These are phyloP conservation scores for Ceratocystiopsis sp. DNA, from an alignment of 2,329 filamentous ascomycete genomes.

Conservation along the genomic window DNA sequence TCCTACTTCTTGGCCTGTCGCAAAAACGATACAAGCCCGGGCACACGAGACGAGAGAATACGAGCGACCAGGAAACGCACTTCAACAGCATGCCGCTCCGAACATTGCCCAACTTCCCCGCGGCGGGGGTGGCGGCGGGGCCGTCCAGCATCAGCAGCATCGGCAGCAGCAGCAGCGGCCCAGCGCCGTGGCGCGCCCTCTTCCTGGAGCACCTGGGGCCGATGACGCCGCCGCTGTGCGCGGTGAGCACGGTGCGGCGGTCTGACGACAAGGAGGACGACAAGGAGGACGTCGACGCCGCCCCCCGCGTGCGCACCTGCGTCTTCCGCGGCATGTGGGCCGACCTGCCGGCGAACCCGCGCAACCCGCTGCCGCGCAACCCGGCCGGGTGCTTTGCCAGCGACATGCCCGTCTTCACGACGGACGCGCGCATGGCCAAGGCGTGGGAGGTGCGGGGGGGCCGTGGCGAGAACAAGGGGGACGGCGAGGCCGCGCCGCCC, in stretches of 20 bases:
- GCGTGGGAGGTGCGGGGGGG: constrained; percentile 44
- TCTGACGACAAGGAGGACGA: constrained; percentile 12
- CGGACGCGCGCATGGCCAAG: constrained; percentile 79
- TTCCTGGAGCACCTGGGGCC: constrained; percentile 33
- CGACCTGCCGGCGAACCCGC: constrained; percentile 50
- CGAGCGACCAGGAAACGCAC: too few species aligned
- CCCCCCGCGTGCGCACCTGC: constrained; percentile 55
- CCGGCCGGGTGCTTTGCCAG: constrained; percentile 45
- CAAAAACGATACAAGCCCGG: too few species aligned
- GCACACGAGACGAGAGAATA: too few species aligned
- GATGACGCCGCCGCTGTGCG: constrained; percentile 32
- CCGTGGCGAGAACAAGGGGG: constrained; percentile 39
- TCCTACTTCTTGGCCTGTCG: too few species aligned
- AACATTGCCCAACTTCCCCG: too few species aligned
- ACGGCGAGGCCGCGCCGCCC: constrained; percentile 54
- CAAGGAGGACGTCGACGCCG: neutral
- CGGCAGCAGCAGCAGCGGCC: neutral
- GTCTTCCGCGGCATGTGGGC: constrained; percentile 78
- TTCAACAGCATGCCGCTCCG: too few species aligned
- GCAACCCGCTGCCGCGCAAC: constrained; percentile 58
- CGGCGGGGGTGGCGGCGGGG: too few species aligned
- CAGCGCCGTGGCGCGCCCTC: constrained; percentile 35
- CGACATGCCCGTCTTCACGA: constrained; percentile 71
- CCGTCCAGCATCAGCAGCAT: too few species aligned
- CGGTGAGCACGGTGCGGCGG: constrained; percentile 29